These are phyloP conservation scores for Ceratocystis albifundus DNA, from an alignment of 2,329 filamentous ascomycete species.

Conservation along the genomic window DNA sequence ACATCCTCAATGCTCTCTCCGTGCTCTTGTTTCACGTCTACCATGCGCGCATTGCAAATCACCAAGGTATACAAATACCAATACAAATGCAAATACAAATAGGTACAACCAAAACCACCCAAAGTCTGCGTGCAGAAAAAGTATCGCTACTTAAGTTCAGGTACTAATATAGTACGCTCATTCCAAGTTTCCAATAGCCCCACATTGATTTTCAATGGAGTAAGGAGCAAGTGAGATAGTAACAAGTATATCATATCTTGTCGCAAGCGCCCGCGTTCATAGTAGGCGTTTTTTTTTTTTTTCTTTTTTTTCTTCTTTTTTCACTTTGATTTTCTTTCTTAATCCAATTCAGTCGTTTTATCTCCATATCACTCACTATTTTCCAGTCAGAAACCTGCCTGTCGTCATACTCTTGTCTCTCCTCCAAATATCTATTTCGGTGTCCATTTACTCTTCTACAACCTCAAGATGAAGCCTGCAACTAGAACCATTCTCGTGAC, in stretches of 20 bases:
- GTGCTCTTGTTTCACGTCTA: too few species aligned
- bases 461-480: constrained; percentile 45
- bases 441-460: background rate
- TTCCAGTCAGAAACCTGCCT: background rate
- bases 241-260: constrained; percentile 15
- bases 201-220: background rate
- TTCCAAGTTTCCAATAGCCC: background rate
- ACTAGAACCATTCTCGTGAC: constrained; percentile 83
- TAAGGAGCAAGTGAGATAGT: background rate
- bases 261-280: background rate
- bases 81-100: too few species aligned
- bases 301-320: constrained; percentile 24
- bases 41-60: too few species aligned
- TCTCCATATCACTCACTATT: background rate
- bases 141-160: too few species aligned
- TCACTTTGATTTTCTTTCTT: constrained; percentile 23
- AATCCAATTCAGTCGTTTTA: constrained; percentile 22
- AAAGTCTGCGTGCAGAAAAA: too few species aligned
- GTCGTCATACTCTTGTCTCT: background rate
- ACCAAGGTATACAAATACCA: too few species aligned
- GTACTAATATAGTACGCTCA: background rate
- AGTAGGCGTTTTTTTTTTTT: constrained; percentile 19
- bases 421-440: background rate
- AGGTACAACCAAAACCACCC: too few species aligned
- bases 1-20: too few species aligned